Evolutionary conservation across 2,329 filamentous ascomycete species (phyloP), one percentile per base, ranked within the genome.

Genomic region (Alternaria ventricosa): DNA sequence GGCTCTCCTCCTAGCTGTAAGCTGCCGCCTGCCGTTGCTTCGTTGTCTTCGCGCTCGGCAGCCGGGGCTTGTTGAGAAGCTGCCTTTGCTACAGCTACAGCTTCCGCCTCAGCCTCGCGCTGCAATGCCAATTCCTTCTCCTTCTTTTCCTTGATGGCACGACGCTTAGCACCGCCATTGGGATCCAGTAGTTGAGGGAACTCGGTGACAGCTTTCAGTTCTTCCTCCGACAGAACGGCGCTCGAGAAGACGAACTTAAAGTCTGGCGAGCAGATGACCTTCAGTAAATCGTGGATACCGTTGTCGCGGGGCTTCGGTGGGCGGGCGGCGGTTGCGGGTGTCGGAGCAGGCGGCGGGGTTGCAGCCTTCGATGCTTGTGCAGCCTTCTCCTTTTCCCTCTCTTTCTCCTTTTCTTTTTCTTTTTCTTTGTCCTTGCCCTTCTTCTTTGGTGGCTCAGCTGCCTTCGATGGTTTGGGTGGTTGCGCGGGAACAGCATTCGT

Each of bases 1-100:
- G 95, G 95, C 77, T 98, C 95, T 46, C 95, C 95, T 61, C 95
- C 95, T 18, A 98, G 86, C 62, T 96, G 94, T 61, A 96, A 85
- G 77, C 95, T 98, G 13, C 92, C 92, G 69, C 92, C 77, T 33
- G 74, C 77, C 11, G 77, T 92, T 20, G 76, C 90, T 79, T 96
- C 94, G 1, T 89, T 88, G 60, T 92, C 93, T 67, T 97, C 94
- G 27, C 86, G 84, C 47, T 86, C 84, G 45, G 69, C 59, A 27
- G 62, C 55, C 22, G 73, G 61, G 23, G 61, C 60, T 53, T 65
- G 60, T 27, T 75, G 71, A 20, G 87, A 73, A 23, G 86, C 79
- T 50, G 84, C 81, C 67, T 88, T 87, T 4, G 81, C 49, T 23
- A 53, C 20, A 23, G 28, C 81, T 64, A 53, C 20, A 23, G 28